Base-by-base conservation (phyloP, 225 moss, liverwort and hornwort genomes). In the Marchantia paleacea region DNA sequence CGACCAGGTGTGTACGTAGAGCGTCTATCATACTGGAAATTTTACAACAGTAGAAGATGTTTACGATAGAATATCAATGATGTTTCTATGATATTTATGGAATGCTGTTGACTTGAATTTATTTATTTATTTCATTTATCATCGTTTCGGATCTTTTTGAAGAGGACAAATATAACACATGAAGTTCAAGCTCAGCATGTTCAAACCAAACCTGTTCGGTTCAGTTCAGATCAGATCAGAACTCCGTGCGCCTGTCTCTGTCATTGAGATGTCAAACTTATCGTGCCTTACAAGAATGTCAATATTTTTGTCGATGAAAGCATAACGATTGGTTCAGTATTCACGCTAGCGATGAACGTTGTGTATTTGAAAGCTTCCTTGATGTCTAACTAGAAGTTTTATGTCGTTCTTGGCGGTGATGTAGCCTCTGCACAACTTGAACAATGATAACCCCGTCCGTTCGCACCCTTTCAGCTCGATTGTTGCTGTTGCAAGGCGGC, bases 341-440 rank as follows among this genome's bases (percentile, higher is more conserved):
- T 25, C 8, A 52, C 0, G 52, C 73, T 11, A 6, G 0, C 3
- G 24, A 73, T 73, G 20, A 72, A 39, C 51, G 47, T 10, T 14
- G 52, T 73, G 39, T 68, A 29, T 68, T n/a, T 57, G 77, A 65
- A 57, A 58, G 76, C 67, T 72, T 62, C 31, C 30, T 8, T 49
- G 31, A 26, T 30, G 16, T 22, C 85, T 88, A 29, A 78, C 77
- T 63, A 47, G 14, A 63, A 31, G 16, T 10, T 52, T 64, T 16
- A 60, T 55, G 63, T 78, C 55, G 12, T 75, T 29, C 79, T n/a
- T 69, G 30, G 48, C 14, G 76, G 51, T 57, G 48, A 68, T 85
- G 90, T 92, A 99, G 97, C 97, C 97, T 81, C 83, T 99, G 78
- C 97, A 95, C 85, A 99, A 99, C 82, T 78, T 99, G 83, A 93